Conservation (phyloP, 441 rosid species). For the Corymbia calophylla region DNA sequence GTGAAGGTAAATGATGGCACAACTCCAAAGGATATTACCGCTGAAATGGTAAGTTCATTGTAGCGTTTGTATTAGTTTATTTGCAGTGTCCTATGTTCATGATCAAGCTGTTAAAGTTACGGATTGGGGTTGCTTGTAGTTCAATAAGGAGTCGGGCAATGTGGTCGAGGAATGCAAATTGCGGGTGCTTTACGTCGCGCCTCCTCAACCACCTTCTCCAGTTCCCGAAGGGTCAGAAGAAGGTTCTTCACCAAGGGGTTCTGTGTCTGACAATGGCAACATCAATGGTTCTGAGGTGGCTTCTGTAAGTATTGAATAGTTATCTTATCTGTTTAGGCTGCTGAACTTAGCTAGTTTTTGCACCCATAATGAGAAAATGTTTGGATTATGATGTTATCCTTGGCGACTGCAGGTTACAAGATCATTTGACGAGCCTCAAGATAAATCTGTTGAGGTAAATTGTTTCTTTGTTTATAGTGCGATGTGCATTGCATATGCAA, state of each 20-base stretch:
- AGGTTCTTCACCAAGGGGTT: slow-evolving; percentile 65
- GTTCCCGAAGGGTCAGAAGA: slow-evolving; percentile 75
- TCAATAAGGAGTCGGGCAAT: slow-evolving; percentile 65
- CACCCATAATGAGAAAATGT: neutral
- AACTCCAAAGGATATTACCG: slow-evolving; percentile 44
- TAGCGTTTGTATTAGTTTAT: neutral
- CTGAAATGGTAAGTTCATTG: slow-evolving; percentile 48
- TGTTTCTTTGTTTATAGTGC: neutral
- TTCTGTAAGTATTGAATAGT: slow-evolving; percentile 27
- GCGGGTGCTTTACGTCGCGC: slow-evolving; percentile 59
- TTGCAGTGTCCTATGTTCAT: neutral
- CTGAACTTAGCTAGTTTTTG: neutral
- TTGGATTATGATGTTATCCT: slow-evolving; percentile 3
- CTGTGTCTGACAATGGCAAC: slow-evolving; percentile 46
- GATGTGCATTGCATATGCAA: neutral
- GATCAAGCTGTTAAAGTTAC: neutral
- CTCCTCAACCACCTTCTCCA: slow-evolving; percentile 75
- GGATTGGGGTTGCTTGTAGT: slow-evolving; percentile 24
- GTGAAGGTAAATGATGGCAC: slow-evolving; percentile 42
- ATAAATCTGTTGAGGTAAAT: slow-evolving; percentile 49
- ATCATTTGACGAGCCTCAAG: slow-evolving; percentile 37
- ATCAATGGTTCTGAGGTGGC: slow-evolving; percentile 36
- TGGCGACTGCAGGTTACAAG: slow-evolving; percentile 35
- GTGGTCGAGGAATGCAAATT: slow-evolving; percentile 68
- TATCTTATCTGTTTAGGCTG: neutral